phyloP scores from a whole-genome alignment of 208 protist genomes.

The Naegleria fowleri region DNA sequence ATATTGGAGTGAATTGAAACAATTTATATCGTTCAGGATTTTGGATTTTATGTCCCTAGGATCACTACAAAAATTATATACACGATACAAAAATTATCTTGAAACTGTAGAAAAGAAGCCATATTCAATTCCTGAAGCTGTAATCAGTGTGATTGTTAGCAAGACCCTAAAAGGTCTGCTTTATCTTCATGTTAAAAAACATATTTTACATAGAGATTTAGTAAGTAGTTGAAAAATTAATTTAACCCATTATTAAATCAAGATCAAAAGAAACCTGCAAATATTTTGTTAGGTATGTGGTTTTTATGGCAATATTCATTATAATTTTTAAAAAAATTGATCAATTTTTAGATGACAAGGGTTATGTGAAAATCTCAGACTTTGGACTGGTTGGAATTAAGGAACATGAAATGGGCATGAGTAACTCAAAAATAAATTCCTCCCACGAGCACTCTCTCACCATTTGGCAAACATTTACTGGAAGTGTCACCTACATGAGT shows the following conservation, averaged over 20 bases:
- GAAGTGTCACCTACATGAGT: neutral
- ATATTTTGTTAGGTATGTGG: too few relatives aligned
- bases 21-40: neutral
- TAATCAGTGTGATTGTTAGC: neutral
- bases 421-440: neutral
- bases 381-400: neutral
- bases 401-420: neutral
- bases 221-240: too few relatives aligned
- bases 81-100: neutral
- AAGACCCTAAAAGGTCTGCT: neutral
- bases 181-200: neutral
- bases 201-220: neutral
- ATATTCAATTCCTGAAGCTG: neutral
- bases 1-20: too few relatives aligned
- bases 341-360: neutral
- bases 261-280: too few relatives aligned
- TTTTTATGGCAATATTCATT: neutral
- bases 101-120: neutral
- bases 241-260: too few relatives aligned
- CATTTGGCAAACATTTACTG: neutral
- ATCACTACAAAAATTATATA: neutral
- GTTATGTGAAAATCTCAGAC: neutral
- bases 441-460: neutral
- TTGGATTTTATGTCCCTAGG: neutral
- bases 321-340: neutral